Percentiles rank a stretch among this genome's conserved stretches.
These are phyloP conservation scores for Arbutus unedo DNA, from an alignment of 148 eudicot species.

Conservation along the genomic window DNA sequence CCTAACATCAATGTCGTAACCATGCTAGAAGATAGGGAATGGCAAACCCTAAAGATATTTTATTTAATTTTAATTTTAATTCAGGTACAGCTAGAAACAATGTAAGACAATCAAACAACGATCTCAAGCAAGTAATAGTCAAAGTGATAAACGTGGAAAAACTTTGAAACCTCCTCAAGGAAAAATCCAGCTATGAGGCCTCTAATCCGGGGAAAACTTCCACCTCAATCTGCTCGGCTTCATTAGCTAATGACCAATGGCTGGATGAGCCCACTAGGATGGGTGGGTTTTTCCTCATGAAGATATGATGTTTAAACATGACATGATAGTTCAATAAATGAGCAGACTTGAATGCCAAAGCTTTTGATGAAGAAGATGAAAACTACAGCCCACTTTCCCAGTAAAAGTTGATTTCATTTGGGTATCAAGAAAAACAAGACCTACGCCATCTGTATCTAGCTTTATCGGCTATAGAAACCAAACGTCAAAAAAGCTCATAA, in stretches of 20 bases:
- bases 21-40: not conserved
- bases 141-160: too few species aligned
- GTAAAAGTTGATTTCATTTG: too few species aligned
- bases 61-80: not conserved
- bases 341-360: not conserved
- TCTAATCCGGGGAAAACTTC: not conserved
- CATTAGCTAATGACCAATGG: not conserved
- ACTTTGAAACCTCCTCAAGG: not conserved
- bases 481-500: too few species aligned
- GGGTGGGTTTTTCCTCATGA: too few species aligned
- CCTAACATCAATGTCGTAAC: not conserved
- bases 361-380: not conserved
- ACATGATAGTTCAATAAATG: not conserved
- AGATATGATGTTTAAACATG: not conserved
- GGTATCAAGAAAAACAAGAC: too few species aligned
- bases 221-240: not conserved
- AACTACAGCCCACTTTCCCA: not conserved
- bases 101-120: not conserved
- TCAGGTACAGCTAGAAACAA: not conserved
- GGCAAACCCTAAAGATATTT: not conserved
- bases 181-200: not conserved
- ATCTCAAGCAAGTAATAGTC: not conserved
- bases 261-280: not conserved
- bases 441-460: too few species aligned
- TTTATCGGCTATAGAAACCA: too few species aligned